Conservation (phyloP, 306 rosid genomes). For the Quercus agrifolia region DNA sequence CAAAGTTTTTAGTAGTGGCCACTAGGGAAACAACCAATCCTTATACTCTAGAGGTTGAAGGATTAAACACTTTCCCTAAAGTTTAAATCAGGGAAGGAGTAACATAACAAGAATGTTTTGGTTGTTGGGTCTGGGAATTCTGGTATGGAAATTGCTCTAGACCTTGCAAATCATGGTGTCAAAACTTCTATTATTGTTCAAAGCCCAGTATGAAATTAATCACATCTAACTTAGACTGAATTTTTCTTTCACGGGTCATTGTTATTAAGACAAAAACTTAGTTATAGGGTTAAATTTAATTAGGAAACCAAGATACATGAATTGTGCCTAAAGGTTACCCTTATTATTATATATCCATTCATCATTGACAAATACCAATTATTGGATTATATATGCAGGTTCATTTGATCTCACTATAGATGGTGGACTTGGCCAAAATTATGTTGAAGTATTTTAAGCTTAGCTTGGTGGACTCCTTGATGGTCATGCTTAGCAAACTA, state of each 20-base stretch:
- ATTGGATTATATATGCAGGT: slow-evolving; percentile 28
- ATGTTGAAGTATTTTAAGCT: slow-evolving; percentile 45
- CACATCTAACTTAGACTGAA: not conserved
- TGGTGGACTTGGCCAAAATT: slow-evolving; percentile 35
- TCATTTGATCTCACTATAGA: slow-evolving; percentile 49
- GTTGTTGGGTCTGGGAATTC: slow-evolving; percentile 81
- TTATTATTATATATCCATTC: too few relatives aligned
- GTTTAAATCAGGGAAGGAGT: slow-evolving; percentile 41
- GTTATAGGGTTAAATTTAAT: too few relatives aligned
- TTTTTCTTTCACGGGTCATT: too few relatives aligned
- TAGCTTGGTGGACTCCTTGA: slow-evolving; percentile 40
- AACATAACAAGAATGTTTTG: slow-evolving; percentile 39
- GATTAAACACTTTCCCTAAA: slow-evolving; percentile 40
- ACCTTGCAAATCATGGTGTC: slow-evolving; percentile 51
- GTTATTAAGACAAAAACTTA: too few relatives aligned
- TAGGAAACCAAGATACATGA: too few relatives aligned
- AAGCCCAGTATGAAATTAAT: slow-evolving; percentile 47
- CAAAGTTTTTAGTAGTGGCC: slow-evolving; percentile 60
- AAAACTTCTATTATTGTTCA: slow-evolving; percentile 50
- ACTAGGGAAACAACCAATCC: slow-evolving; percentile 53
- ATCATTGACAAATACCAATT: too few relatives aligned
- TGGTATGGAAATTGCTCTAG: slow-evolving; percentile 66
- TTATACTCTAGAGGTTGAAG: slow-evolving; percentile 42
- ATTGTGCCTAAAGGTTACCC: too few relatives aligned
- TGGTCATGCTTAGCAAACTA: slow-evolving; percentile 45